Conservation (phyloP, 257 asterid species). For the Scutellaria barbata region DNA sequence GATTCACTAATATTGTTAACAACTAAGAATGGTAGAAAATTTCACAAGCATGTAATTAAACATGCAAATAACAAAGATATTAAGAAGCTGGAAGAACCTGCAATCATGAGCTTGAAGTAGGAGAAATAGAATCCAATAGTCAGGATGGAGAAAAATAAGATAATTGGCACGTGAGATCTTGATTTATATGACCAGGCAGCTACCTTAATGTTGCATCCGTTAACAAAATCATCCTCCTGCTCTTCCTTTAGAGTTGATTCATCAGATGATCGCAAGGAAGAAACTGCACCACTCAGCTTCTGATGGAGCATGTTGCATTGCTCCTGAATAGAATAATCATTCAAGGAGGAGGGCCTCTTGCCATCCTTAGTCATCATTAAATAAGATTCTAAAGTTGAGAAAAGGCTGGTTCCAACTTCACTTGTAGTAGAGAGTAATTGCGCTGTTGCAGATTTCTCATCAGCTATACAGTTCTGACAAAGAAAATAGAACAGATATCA, state of each 20-base stretch:
- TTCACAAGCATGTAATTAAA: constrained; percentile 9
- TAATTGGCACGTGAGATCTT: constrained; percentile 55
- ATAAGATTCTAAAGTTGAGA: constrained; percentile 75
- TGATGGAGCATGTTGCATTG: constrained; percentile 62
- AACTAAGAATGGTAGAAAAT: background rate
- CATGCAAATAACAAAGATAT: constrained; percentile 29
- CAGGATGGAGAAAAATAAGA: constrained; percentile 60
- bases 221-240: constrained; percentile 36
- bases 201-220: constrained; percentile 74
- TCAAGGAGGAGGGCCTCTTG: constrained; percentile 36
- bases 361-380: constrained; percentile 50
- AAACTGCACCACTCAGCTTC: constrained; percentile 59
- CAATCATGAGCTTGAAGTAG: constrained; percentile 47
- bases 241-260: constrained; percentile 42
- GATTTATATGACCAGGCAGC: constrained; percentile 72
- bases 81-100: constrained; percentile 43
- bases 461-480: constrained; percentile 59
- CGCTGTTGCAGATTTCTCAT: constrained; percentile 61
- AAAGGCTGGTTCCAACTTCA: constrained; percentile 66
- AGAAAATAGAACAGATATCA: constrained; percentile 19
- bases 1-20: background rate
- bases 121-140: constrained; percentile 60
- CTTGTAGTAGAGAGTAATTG: constrained; percentile 68
- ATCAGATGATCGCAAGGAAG: constrained; percentile 54
- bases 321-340: constrained; percentile 49